phyloP scores from a whole-genome alignment of 2,329 filamentous ascomycete genomes.

The Colletotrichum truncatum region DNA sequence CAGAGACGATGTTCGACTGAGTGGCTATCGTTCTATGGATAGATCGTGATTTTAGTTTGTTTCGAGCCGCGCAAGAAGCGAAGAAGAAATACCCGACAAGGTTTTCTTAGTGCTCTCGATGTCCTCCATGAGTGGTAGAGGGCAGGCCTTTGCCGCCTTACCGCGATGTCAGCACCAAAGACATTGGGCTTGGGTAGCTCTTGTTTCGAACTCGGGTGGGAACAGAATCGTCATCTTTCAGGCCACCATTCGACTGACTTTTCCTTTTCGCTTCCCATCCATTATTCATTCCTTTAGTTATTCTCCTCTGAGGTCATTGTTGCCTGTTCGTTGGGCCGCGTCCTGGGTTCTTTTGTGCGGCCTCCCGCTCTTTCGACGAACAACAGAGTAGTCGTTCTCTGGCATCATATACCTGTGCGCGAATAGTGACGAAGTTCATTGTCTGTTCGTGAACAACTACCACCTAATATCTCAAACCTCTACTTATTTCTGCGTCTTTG shows the following conservation, averaged over 20 bases:
- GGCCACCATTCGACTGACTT: slow-evolving; percentile 20
- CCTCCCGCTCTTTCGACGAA: slow-evolving; percentile 4
- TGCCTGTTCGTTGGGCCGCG: slow-evolving; percentile 2
- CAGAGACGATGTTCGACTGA: slow-evolving; percentile 9
- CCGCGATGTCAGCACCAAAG: slow-evolving; percentile 5
- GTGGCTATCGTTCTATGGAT: slow-evolving; percentile 9
- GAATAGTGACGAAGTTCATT: slow-evolving; percentile 26
- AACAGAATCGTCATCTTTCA: slow-evolving; percentile 31
- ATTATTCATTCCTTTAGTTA: background rate
- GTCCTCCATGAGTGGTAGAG: slow-evolving; percentile 23
- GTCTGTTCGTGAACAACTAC: background rate
- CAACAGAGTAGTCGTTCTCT: background rate
- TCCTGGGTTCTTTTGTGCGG: slow-evolving; percentile 16
- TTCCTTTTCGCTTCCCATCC: background rate
- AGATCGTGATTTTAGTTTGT: slow-evolving; percentile 1
- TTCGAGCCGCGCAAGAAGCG: slow-evolving; percentile 14
- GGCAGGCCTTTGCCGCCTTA: slow-evolving; percentile 19
- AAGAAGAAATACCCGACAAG: background rate
- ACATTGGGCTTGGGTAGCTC: slow-evolving; percentile 19
- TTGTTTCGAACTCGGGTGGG: slow-evolving; percentile 14
- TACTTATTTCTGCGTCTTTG: slow-evolving; percentile 27
- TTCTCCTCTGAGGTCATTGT: slow-evolving; percentile 16
- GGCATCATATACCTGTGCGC: background rate
- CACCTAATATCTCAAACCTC: slow-evolving; percentile 20
- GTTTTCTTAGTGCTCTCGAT: background rate